Conservation (phyloP, 2,329 filamentous ascomycete genomes). For the Verticillium isaacii region DNA sequence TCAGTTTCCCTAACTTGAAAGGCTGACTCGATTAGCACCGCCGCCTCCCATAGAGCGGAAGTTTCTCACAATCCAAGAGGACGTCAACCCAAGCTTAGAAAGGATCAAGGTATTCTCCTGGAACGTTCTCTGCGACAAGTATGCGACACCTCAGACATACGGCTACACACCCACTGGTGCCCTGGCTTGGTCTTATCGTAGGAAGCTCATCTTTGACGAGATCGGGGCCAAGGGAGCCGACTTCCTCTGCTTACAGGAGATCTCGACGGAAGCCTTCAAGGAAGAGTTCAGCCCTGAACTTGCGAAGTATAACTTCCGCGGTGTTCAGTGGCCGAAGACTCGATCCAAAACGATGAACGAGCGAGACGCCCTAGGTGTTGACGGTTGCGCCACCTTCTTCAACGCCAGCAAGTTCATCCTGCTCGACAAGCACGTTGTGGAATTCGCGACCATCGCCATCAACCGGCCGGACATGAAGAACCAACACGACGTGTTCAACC, state of each 20-base stretch:
- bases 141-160: slow-evolving; percentile 78
- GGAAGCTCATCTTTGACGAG: slow-evolving; percentile 77
- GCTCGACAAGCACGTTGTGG: slow-evolving; percentile 89
- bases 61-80: slow-evolving; percentile 72
- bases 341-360: slow-evolving; percentile 89
- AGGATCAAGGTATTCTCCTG: slow-evolving; percentile 84
- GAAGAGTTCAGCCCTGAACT: slow-evolving; percentile 86
- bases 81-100: slow-evolving; percentile 54
- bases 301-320: slow-evolving; percentile 85
- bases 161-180: slow-evolving; percentile 84
- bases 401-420: slow-evolving; percentile 92
- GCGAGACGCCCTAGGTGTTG: slow-evolving; percentile 82
- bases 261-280: slow-evolving; percentile 87
- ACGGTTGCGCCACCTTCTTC: slow-evolving; percentile 96
- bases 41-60: slow-evolving; percentile 71
- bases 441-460: slow-evolving; percentile 88
- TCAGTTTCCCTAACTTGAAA: background rate
- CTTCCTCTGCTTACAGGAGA: slow-evolving; percentile 89
- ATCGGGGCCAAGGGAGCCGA: slow-evolving; percentile 76
- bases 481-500: slow-evolving; percentile 95
- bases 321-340: slow-evolving; percentile 86
- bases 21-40: slow-evolving; percentile 47
- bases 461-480: slow-evolving; percentile 96
- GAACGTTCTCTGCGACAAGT: slow-evolving; percentile 94
- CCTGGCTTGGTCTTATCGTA: slow-evolving; percentile 82